A percentile compares a stretch with the other conserved stretches of the same genome.
Evolutionary conservation across 2,329 filamentous ascomycete genomes (phyloP).

Genomic region (Hypomyces rosellus): DNA sequence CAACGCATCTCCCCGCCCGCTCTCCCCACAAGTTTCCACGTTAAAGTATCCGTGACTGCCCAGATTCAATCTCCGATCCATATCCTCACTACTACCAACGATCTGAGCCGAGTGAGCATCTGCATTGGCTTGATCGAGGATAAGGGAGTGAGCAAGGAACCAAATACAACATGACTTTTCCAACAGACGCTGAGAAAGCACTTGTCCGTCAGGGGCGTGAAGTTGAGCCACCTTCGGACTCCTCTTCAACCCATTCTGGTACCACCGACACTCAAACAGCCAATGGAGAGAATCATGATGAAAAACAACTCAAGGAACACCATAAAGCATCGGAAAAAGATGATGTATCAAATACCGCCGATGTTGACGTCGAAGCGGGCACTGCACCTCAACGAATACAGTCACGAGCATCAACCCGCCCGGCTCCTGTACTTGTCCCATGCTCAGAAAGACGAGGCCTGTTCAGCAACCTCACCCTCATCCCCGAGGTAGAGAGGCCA

Average conservation of each 20-base stretch:
- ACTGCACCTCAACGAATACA: constrained; percentile 11
- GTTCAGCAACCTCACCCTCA: constrained; percentile 60
- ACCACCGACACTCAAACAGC: neutral
- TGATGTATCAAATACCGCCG: neutral
- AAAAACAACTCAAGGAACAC: neutral
- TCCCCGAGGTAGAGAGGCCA: constrained; percentile 74
- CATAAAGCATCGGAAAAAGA: neutral
- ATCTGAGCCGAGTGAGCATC: no score
- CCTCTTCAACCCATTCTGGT: neutral
- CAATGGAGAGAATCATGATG: neutral
- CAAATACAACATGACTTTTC: no score
- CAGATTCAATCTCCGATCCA: no score
- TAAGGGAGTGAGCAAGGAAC: no score
- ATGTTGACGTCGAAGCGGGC: neutral
- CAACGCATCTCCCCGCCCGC: no score
- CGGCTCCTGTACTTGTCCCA: constrained; percentile 35
- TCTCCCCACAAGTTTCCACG: no score
- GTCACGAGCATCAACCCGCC: constrained; percentile 33
- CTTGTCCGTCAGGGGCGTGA: neutral
- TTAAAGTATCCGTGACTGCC: no score
- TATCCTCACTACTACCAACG: no score
- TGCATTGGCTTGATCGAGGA: no score
- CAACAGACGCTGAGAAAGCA: neutral
- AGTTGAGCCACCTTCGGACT: neutral
- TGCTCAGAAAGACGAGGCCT: constrained; percentile 58